Conservation (phyloP, 2,329 filamentous ascomycete genomes). For the Xylariales sp. region DNA sequence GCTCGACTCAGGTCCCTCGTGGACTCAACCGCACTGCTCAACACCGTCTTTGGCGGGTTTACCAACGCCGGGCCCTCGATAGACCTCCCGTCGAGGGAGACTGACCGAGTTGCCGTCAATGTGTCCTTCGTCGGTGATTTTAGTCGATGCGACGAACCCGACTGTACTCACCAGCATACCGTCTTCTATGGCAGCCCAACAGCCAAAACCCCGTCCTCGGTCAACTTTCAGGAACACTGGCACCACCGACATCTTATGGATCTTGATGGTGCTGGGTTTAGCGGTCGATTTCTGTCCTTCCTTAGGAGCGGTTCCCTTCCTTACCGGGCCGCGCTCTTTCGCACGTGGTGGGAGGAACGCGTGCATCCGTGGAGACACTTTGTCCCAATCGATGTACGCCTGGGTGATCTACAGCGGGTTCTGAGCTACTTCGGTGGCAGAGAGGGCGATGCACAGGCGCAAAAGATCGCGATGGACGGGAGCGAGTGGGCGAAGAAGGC, state of each 20-base stretch:
- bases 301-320: slow-evolving; percentile 46
- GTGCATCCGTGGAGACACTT: slow-evolving; percentile 61
- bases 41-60: slow-evolving; percentile 6
- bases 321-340: slow-evolving; percentile 57
- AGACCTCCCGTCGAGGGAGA: not conserved
- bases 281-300: slow-evolving; percentile 46
- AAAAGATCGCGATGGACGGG: slow-evolving; percentile 47
- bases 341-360: slow-evolving; percentile 61
- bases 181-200: slow-evolving; percentile 25
- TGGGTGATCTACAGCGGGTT: slow-evolving; percentile 19
- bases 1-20: slow-evolving; percentile 24
- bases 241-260: slow-evolving; percentile 52
- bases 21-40: slow-evolving; percentile 8
- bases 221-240: slow-evolving; percentile 31
- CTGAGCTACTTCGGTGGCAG: slow-evolving; percentile 23
- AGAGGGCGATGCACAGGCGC: slow-evolving; percentile 28
- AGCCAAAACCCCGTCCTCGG: slow-evolving; percentile 13
- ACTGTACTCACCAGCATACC: slow-evolving; percentile 25
- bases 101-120: slow-evolving; percentile 17
- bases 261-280: slow-evolving; percentile 52
- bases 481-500: slow-evolving; percentile 51
- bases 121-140: slow-evolving; percentile 35
- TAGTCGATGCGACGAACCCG: slow-evolving; percentile 23
- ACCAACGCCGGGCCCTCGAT: slow-evolving; percentile 24
- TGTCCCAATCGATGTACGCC: slow-evolving; percentile 51